phyloP scores from a whole-genome alignment of 345 rosid species.

The Euphorbia pulcherrima region DNA sequence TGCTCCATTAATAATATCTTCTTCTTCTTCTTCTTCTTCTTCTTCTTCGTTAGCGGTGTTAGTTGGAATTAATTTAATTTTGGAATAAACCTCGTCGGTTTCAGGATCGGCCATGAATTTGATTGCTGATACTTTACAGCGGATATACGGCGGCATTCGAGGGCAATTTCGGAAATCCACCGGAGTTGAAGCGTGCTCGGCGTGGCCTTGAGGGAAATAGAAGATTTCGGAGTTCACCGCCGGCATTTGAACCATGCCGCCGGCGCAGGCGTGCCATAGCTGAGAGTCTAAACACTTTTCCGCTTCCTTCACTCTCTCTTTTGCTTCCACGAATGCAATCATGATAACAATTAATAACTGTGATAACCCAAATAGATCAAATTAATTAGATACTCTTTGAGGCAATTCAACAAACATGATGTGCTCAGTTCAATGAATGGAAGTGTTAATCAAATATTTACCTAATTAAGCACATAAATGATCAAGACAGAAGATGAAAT shows the following conservation, averaged over 20 bases:
- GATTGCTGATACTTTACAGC: constrained; percentile 18
- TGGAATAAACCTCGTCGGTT: constrained; percentile 29
- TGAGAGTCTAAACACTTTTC: constrained; percentile 30
- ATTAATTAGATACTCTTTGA: not conserved
- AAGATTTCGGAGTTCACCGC: constrained; percentile 21
- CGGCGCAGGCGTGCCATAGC: constrained; percentile 36
- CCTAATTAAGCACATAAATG: constrained; percentile 24
- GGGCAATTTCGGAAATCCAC: constrained; percentile 25
- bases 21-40: constrained; percentile 34
- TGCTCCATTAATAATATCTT: constrained; percentile 9
- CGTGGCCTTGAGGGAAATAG: constrained; percentile 32
- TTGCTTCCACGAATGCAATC: constrained; percentile 66
- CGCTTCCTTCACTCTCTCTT: constrained; percentile 41
- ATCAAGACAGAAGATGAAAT: not conserved
- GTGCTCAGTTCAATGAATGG: not conserved
- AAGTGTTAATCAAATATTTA: constrained; percentile 11
- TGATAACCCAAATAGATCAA: constrained; percentile 12
- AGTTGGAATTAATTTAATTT: constrained; percentile 19
- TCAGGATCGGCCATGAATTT: constrained; percentile 34
- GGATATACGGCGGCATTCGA: constrained; percentile 17
- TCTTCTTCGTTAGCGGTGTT: constrained; percentile 7
- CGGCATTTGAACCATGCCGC: constrained; percentile 33
- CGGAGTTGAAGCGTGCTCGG: constrained; percentile 21
- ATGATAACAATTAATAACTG: constrained; percentile 25
- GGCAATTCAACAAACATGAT: not conserved